A percentile compares a stretch with the other conserved stretches of the same genome.
phyloP scores from a whole-genome alignment of 2,329 filamentous ascomycete genomes.

The Cladosporium halotolerans region DNA sequence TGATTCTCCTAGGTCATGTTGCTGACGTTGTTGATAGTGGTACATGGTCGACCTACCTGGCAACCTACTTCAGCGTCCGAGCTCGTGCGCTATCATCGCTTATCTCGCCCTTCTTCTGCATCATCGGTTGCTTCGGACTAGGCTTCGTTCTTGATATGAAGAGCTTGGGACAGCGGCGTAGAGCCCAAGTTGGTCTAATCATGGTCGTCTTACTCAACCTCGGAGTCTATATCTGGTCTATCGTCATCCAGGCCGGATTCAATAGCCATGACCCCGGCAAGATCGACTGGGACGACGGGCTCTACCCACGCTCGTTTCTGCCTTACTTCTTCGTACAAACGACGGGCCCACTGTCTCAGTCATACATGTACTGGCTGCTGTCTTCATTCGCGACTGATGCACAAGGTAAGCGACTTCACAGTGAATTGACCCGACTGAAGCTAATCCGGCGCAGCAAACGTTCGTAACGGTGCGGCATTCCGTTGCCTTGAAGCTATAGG shows the following conservation, averaged over 20 bases:
- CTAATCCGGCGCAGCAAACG: neutral
- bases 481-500: slow-evolving; percentile 44
- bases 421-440: slow-evolving; percentile 24
- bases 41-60: slow-evolving; percentile 33
- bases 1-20: slow-evolving; percentile 40
- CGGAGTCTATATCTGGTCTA: slow-evolving; percentile 19
- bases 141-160: slow-evolving; percentile 58
- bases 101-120: slow-evolving; percentile 14
- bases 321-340: slow-evolving; percentile 22
- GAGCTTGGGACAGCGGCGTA: slow-evolving; percentile 51
- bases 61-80: slow-evolving; percentile 31
- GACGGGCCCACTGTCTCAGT: slow-evolving; percentile 21
- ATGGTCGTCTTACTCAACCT: slow-evolving; percentile 34
- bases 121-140: slow-evolving; percentile 5
- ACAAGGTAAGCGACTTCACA: slow-evolving; percentile 22
- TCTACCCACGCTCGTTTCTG: slow-evolving; percentile 15
- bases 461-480: slow-evolving; percentile 13
- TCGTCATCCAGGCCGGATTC: slow-evolving; percentile 15
- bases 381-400: slow-evolving; percentile 33
- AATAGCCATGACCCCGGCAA: slow-evolving; percentile 23
- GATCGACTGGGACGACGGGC: slow-evolving; percentile 22
- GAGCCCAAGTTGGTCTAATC: slow-evolving; percentile 38
- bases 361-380: slow-evolving; percentile 34
- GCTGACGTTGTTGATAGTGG: slow-evolving; percentile 37
- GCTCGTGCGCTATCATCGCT: slow-evolving; percentile 30